Conservation (phyloP, 176 grass and related monocot genomes). For the Ensete ventricosum region DNA sequence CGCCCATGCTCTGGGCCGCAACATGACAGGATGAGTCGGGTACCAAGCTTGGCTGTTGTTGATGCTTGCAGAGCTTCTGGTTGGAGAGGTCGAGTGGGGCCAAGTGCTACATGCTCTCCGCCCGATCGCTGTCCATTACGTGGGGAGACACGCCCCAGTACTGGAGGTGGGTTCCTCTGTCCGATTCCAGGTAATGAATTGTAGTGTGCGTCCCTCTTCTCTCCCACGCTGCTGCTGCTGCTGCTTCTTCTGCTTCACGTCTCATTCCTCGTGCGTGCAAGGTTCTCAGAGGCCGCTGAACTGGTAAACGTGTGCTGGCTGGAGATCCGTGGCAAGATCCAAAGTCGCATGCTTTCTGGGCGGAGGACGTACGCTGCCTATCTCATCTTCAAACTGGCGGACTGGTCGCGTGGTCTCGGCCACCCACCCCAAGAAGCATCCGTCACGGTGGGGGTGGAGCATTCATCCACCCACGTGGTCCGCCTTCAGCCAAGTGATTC, state of each 20-base stretch:
- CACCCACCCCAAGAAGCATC: conserved; percentile 21
- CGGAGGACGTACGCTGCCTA: conserved; percentile 33
- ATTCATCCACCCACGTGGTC: neutral
- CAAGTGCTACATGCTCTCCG: conserved; percentile 48
- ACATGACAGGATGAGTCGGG: neutral
- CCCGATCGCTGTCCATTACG: conserved; percentile 27
- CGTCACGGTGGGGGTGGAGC: conserved; percentile 12
- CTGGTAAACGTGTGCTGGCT: conserved; percentile 30
- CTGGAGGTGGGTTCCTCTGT: conserved; percentile 42
- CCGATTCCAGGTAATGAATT: conserved; percentile 36
- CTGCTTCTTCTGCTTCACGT: too few relatives aligned
- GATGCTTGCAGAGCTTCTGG: conserved; percentile 35
- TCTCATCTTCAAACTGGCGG: conserved; percentile 34
- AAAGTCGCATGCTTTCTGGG: conserved; percentile 10
- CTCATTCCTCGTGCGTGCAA: neutral
- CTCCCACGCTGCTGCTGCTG: too few relatives aligned
- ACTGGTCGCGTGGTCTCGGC: conserved; percentile 13
- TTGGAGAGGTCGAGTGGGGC: conserved; percentile 38
- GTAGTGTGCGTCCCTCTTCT: neutral
- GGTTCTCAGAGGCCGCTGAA: conserved; percentile 31
- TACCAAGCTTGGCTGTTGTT: neutral
- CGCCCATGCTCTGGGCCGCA: neutral
- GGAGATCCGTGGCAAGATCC: conserved; percentile 24
- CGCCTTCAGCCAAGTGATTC: neutral
- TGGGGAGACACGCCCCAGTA: conserved; percentile 29